Evolutionary conservation across 768 basidiomycete genomes (phyloP).

Genomic region (Pulveroboletus sp.): DNA sequence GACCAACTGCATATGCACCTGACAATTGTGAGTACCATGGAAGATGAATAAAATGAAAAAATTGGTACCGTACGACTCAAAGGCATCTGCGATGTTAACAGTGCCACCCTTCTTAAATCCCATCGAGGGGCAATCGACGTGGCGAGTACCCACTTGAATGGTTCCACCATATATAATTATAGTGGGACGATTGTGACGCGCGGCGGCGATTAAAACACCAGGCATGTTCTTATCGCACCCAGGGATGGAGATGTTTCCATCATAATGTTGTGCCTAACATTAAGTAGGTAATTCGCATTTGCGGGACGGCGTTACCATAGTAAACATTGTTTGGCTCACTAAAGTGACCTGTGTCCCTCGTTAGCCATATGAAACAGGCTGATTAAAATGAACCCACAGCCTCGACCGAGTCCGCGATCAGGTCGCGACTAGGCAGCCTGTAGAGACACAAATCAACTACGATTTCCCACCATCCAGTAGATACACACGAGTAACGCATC

Average conservation of each 20-base stretch:
- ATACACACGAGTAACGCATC: constrained; percentile 79
- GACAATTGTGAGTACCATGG: neutral
- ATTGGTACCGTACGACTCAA: constrained; percentile 70
- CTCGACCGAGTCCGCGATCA: constrained; percentile 89
- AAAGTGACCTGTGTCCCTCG: constrained; percentile 44
- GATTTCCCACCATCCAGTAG: neutral
- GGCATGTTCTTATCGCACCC: constrained; percentile 96
- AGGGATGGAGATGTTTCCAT: constrained; percentile 81
- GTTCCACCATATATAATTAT: constrained; percentile 86
- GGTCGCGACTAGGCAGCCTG: constrained; percentile 79
- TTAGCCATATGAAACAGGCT: constrained; percentile 5
- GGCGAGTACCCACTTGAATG: constrained; percentile 71
- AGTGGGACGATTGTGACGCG: constrained; percentile 81
- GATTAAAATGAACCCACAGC: constrained; percentile 42
- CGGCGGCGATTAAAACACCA: constrained; percentile 82
- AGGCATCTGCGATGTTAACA: constrained; percentile 80
- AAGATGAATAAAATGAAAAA: neutral
- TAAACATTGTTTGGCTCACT: constrained; percentile 31
- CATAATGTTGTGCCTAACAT: constrained; percentile 77
- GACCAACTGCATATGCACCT: constrained; percentile 75
- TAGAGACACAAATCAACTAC: neutral
- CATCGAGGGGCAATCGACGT: constrained; percentile 77
- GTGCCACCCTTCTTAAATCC: constrained; percentile 73
- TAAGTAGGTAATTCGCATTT: neutral
- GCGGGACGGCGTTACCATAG: neutral